Conservation (phyloP, 371 early-diverging fungal species). For the Batkoa obscura region DNA sequence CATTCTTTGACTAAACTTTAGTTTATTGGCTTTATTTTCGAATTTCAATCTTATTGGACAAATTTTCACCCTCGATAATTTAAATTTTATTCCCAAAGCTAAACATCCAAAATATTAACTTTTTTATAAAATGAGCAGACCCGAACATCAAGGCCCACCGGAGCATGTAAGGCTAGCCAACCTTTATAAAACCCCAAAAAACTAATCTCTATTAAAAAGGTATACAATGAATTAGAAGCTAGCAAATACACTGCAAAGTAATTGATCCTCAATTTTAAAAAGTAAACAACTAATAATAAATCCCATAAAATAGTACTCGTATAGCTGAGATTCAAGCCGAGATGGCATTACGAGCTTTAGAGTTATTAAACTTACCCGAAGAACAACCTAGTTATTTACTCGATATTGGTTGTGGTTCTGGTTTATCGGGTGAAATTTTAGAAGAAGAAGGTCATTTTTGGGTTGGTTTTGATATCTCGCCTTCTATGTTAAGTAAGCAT, state of each 20-base stretch:
- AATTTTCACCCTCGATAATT: too few relatives aligned
- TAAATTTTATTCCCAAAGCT: too few relatives aligned
- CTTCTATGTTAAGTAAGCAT: conserved; percentile 63
- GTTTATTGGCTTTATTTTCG: too few relatives aligned
- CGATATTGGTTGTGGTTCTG: conserved; percentile 97
- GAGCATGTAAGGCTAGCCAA: conserved; percentile 53
- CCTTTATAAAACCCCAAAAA: background rate
- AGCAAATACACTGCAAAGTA: conserved; percentile 88
- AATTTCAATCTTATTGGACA: too few relatives aligned
- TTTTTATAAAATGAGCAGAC: conserved; percentile 50
- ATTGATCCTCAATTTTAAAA: conserved; percentile 6
- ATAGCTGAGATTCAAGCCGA: conserved; percentile 83
- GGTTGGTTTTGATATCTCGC: conserved; percentile 94
- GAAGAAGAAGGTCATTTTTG: conserved; percentile 85
- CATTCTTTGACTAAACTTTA: too few relatives aligned
- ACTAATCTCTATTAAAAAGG: conserved; percentile 16
- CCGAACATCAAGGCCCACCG: conserved; percentile 91
- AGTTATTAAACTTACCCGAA: conserved; percentile 65
- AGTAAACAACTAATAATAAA: conserved; percentile 1
- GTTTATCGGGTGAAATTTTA: conserved; percentile 86
- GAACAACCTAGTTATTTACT: conserved; percentile 57
- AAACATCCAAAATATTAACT: background rate
- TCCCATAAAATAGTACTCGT: conserved; percentile 61
- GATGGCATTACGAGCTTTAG: conserved; percentile 81
- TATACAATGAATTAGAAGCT: conserved; percentile 83